phyloP scores from a whole-genome alignment of 192 early-diverging fungal genomes.

The Dissophora globulifera region DNA sequence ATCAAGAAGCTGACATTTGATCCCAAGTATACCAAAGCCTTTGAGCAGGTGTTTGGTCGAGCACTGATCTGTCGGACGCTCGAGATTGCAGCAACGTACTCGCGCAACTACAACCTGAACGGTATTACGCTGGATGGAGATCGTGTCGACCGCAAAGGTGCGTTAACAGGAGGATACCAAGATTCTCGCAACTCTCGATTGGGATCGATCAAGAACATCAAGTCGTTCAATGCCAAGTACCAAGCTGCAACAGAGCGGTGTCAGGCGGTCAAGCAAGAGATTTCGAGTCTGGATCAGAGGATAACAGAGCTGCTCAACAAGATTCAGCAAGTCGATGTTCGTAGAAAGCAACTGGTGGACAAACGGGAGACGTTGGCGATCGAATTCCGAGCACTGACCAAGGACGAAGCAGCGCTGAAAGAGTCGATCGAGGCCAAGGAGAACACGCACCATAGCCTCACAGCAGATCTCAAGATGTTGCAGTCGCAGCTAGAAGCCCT shows the following conservation, averaged over 20 bases:
- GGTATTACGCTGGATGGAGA: constrained; percentile 94
- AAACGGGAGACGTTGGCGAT: constrained; percentile 65
- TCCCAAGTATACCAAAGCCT: constrained; percentile 73
- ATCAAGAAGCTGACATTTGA: constrained; percentile 81
- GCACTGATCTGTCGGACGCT: constrained; percentile 88
- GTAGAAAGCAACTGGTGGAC: constrained; percentile 61
- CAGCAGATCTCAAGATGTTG: constrained; percentile 58
- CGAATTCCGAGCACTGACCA: constrained; percentile 68
- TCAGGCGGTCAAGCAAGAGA: constrained; percentile 62
- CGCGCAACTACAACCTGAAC: constrained; percentile 79
- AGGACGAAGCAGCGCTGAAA: constrained; percentile 70
- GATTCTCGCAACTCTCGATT: constrained; percentile 80
- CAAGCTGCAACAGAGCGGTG: constrained; percentile 54
- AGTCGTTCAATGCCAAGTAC: constrained; percentile 56
- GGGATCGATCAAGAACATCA: constrained; percentile 74
- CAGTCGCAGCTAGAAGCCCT: constrained; percentile 69
- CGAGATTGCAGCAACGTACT: constrained; percentile 82
- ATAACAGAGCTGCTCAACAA: constrained; percentile 69
- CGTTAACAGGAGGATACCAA: constrained; percentile 90
- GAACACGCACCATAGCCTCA: constrained; percentile 57
- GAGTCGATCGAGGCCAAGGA: constrained; percentile 65
- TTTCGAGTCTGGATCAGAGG: constrained; percentile 66
- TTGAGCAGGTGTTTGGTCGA: constrained; percentile 92
- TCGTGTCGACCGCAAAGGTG: constrained; percentile 91
- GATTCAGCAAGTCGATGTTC: constrained; percentile 66